Conservation (phyloP, 2,329 filamentous ascomycete genomes). For the Pyrenochaeta sp. region DNA sequence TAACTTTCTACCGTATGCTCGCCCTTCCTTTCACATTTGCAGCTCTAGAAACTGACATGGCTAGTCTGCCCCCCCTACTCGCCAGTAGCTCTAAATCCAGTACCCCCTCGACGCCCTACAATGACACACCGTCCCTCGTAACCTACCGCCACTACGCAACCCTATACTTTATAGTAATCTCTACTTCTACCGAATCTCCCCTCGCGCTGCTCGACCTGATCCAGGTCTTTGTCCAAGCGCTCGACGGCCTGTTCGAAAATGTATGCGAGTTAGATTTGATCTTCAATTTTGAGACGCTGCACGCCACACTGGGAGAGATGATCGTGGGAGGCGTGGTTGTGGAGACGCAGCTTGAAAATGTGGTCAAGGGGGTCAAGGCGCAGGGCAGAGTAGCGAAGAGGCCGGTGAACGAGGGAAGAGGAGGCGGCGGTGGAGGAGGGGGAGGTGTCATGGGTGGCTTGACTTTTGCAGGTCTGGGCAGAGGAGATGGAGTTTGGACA, state of each 20-base stretch:
- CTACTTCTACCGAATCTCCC: constrained; percentile 93
- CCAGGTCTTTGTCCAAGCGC: constrained; percentile 95
- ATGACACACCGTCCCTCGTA: constrained; percentile 91
- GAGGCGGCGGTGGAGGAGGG: constrained; percentile 30
- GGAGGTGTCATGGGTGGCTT: constrained; percentile 24
- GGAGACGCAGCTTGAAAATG: constrained; percentile 87
- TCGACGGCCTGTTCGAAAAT: constrained; percentile 96
- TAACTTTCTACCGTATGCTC: constrained; percentile 83
- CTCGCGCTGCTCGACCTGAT: constrained; percentile 95
- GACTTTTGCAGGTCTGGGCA: constrained; percentile 38
- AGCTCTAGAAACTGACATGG: constrained; percentile 54
- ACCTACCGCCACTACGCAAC: constrained; percentile 99
- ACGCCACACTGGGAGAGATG: constrained; percentile 91
- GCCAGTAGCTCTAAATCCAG: constrained; percentile 56
- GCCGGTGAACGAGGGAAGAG: constrained; percentile 74
- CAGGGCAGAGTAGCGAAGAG: constrained; percentile 82
- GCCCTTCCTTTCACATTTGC: constrained; percentile 11
- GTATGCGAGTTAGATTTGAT: constrained; percentile 98
- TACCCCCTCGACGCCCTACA: constrained; percentile 67
- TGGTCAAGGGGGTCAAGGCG: constrained; percentile 80
- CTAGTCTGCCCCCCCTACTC: constrained; percentile 71
- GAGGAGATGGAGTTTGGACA: constrained; percentile 43
- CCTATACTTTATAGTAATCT: constrained; percentile 98
- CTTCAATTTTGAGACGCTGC: constrained; percentile 98
- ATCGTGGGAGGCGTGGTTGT: constrained; percentile 94